These are phyloP conservation scores for Trichoderma afroharzianum DNA, from an alignment of 2,329 filamentous ascomycete species.

Conservation along the genomic window DNA sequence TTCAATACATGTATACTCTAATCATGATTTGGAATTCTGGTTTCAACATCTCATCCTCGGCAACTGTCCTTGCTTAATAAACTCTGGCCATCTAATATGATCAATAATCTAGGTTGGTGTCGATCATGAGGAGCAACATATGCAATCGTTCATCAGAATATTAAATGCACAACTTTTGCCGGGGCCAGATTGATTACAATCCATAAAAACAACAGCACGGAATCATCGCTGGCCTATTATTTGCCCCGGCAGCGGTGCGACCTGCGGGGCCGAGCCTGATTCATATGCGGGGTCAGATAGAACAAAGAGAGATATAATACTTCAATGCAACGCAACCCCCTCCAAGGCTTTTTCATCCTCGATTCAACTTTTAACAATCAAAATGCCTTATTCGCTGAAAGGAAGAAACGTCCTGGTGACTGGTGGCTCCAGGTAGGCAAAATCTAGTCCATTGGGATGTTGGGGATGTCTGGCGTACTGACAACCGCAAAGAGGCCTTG, in stretches of 20 bases:
- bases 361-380: background rate
- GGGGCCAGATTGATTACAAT: background rate
- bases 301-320: background rate
- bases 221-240: background rate
- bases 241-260: background rate
- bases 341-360: background rate
- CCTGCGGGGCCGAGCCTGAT: background rate
- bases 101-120: background rate
- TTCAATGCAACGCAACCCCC: background rate
- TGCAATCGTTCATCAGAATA: background rate
- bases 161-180: background rate
- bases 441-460: background rate
- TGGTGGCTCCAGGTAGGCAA: background rate
- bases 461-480: background rate
- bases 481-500: background rate
- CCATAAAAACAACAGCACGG: background rate
- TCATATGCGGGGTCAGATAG: background rate
- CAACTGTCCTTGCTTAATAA: fast-evolving
- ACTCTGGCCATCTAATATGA: background rate
- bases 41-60: background rate
- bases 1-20: background rate
- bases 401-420: slow-evolving; percentile 13
- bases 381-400: slow-evolving; percentile 11
- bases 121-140: too few relatives aligned
- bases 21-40: background rate